Percentiles rank a stretch among this genome's conserved stretches.
Conservation (phyloP, 1,139 yeast species). For the Pichia sp. region DNA sequence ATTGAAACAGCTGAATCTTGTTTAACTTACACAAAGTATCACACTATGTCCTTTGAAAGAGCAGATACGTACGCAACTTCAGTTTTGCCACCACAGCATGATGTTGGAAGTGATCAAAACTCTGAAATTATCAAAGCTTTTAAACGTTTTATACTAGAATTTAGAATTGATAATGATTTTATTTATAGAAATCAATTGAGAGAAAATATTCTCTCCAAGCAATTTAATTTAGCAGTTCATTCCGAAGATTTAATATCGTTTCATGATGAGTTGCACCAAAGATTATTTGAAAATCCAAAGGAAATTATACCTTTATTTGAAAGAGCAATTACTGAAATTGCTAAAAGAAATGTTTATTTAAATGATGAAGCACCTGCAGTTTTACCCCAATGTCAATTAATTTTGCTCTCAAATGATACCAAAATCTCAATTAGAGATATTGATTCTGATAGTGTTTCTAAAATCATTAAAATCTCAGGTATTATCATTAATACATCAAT, state of each 20-base stretch:
- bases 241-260: slow-evolving; percentile 81
- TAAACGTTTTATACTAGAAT: slow-evolving; percentile 76
- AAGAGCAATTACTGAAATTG: slow-evolving; percentile 83
- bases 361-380: slow-evolving; percentile 48
- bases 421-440: slow-evolving; percentile 72
- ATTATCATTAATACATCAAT: slow-evolving; percentile 91
- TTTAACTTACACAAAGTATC: not conserved
- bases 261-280: slow-evolving; percentile 84
- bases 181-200: slow-evolving; percentile 88
- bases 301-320: slow-evolving; percentile 89
- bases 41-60: slow-evolving; percentile 63
- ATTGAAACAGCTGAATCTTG: not conserved
- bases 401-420: slow-evolving; percentile 67
- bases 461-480: slow-evolving; percentile 87
- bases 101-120: slow-evolving; percentile 56
- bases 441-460: slow-evolving; percentile 83
- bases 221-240: slow-evolving; percentile 68
- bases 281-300: slow-evolving; percentile 77
- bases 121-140: slow-evolving; percentile 77
- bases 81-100: slow-evolving; percentile 72
- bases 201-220: slow-evolving; percentile 74
- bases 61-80: slow-evolving; percentile 77
- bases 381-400: slow-evolving; percentile 80
- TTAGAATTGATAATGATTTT: slow-evolving; percentile 74
- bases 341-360: slow-evolving; percentile 67